Evolutionary conservation across 345 rosid genomes (phyloP).

Genomic region (Eucalyptus cloeziana): DNA sequence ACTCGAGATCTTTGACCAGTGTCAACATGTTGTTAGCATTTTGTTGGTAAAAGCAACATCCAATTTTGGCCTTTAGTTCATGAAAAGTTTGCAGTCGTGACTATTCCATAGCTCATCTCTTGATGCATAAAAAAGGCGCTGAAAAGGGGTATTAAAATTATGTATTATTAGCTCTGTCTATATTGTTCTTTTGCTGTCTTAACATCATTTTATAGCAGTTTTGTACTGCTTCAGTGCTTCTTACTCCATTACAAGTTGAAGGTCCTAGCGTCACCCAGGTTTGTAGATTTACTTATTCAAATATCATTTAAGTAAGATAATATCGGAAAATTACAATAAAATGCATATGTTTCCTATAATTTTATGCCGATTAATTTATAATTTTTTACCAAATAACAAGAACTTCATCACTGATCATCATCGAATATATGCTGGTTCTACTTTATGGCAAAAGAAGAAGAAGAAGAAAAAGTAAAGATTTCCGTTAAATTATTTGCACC

Average conservation of each 20-base stretch:
- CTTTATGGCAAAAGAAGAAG: neutral
- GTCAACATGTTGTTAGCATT: neutral
- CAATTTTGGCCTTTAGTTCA: neutral
- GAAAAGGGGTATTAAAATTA: fast-evolving
- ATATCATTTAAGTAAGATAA: neutral
- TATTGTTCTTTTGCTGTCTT: neutral
- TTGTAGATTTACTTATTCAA: neutral
- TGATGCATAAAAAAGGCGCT: neutral
- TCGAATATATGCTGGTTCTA: neutral
- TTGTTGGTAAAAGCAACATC: fast-evolving
- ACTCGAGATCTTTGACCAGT: fast-evolving
- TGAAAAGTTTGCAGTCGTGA: neutral
- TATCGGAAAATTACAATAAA: neutral
- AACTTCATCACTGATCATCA: neutral
- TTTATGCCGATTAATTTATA: neutral
- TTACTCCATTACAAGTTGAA: neutral
- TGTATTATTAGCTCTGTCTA: neutral
- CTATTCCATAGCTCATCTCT: neutral
- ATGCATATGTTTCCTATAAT: fast-evolving
- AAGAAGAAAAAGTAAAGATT: too few species aligned
- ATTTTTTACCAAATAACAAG: neutral
- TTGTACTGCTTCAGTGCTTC: neutral
- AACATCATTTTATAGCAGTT: neutral
- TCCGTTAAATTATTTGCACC: too few species aligned
- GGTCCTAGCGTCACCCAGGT: neutral